A percentile compares a stretch with the other conserved stretches of the same genome.
phyloP scores from a whole-genome alignment of 495 filamentous ascomycete genomes.

The Glutinoglossum americanum region DNA sequence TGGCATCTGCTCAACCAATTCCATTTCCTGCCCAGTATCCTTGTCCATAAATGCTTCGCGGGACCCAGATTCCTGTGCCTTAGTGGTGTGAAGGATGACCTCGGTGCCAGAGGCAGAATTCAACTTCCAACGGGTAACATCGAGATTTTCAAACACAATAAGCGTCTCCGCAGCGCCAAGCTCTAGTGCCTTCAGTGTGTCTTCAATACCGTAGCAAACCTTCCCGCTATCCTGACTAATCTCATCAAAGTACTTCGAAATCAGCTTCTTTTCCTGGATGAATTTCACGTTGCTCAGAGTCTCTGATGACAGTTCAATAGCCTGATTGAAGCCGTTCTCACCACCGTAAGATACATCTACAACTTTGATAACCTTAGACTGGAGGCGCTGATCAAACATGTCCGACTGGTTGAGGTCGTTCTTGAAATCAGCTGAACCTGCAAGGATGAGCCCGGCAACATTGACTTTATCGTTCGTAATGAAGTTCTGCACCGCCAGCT shows the following conservation, averaged over 20 bases:
- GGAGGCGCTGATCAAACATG: conserved; percentile 81
- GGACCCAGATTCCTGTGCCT: conserved; percentile 50
- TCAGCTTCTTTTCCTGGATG: conserved; percentile 99
- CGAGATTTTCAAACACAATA: conserved; percentile 96
- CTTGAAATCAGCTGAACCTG: conserved; percentile 97
- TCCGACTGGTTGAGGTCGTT: conserved; percentile 96
- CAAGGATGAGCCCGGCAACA: conserved; percentile 79
- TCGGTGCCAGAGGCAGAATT: conserved; percentile 53
- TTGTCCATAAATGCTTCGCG: conserved; percentile 82
- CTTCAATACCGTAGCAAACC: conserved; percentile 92
- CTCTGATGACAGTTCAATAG: conserved; percentile 83
- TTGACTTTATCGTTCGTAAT: conserved; percentile 97
- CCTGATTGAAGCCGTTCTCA: conserved; percentile 99
- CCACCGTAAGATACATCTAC: conserved; percentile 97
- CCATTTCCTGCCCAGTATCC: conserved; percentile 91
- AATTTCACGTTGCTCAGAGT: conserved; percentile 99
- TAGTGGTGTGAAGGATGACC: conserved; percentile 68
- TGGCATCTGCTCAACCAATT: conserved; percentile 57
- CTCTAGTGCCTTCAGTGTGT: conserved; percentile 93
- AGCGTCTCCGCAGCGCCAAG: conserved; percentile 82
- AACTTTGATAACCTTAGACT: conserved; percentile 92
- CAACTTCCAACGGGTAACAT: conserved; percentile 74
- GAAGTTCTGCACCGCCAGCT: conserved; percentile 93
- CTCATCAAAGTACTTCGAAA: conserved; percentile 95
- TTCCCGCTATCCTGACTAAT: conserved; percentile 92